Percentiles rank a stretch among this genome's conserved stretches.
Conservation (phyloP, 2,329 filamentous ascomycete genomes). For the Alternaria burnsii region DNA sequence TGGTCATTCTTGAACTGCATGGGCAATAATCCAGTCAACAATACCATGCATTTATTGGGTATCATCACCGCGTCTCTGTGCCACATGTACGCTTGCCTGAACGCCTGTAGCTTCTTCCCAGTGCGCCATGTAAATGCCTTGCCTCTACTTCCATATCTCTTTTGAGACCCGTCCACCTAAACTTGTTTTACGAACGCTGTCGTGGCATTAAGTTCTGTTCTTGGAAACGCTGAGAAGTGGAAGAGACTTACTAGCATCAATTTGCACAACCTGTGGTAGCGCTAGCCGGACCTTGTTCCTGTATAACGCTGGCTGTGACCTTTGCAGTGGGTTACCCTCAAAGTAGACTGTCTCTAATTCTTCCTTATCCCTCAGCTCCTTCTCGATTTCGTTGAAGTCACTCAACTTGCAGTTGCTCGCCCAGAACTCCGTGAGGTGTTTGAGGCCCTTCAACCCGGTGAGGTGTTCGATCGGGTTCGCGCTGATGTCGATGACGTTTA, state of each 20-base stretch:
- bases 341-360: slow-evolving; percentile 91
- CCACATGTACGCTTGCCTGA: slow-evolving; percentile 1
- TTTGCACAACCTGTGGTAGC: slow-evolving; percentile 87
- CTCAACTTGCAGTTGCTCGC: slow-evolving; percentile 85
- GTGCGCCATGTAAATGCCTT: slow-evolving; percentile 12
- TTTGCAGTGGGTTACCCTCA: slow-evolving; percentile 91
- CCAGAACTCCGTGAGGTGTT: slow-evolving; percentile 88
- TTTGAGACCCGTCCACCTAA: slow-evolving; percentile 5
- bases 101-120: slow-evolving; percentile 2
- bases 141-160: neutral
- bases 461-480: slow-evolving; percentile 85
- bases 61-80: slow-evolving; percentile 4
- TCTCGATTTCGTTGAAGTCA: slow-evolving; percentile 85
- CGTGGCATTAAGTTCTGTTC: neutral
- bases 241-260: slow-evolving; percentile 87
- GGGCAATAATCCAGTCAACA: neutral
- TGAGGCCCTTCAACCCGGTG: slow-evolving; percentile 72
- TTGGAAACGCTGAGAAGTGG: neutral
- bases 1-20: neutral
- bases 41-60: slow-evolving; percentile 15
- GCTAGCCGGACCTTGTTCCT: slow-evolving; percentile 91
- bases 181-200: slow-evolving; percentile 24
- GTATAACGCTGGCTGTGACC: slow-evolving; percentile 81
- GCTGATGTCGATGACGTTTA: slow-evolving; percentile 86
- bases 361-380: slow-evolving; percentile 78